Evolutionary conservation across 2,329 filamentous ascomycete species (phyloP), one percentile per base, ranked within the genome.

Genomic region (Alternaria solani): DNA sequence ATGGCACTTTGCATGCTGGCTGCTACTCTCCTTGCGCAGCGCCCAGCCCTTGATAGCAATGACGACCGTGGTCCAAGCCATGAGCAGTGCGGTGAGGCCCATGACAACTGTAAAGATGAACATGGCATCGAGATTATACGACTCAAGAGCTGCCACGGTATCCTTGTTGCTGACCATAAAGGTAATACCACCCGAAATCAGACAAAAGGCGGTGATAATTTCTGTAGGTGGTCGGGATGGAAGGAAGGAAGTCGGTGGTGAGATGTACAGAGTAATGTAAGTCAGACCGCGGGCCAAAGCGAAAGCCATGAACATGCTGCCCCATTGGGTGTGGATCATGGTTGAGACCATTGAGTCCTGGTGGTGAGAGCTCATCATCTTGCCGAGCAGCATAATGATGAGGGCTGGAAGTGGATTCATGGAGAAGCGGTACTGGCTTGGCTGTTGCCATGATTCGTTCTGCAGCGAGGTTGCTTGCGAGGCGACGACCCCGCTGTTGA

Each of bases 321-420:
- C 94, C 94, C 94, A 98, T 79, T 97, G 94, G 74, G 90, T 90
- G 81, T 98, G 94, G 49, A 98, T 87, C 92, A 95, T 97, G 67
- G 89, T 92, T 9, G 93, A 94, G 47, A 93, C 85, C 89, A 93
- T 92, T 61, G 88, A 91, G 28, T 83, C 78, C 76, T 97, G 94
- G 60, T 94, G 92, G 78, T 98, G 94, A 26, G 91, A 93, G 73
- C 91, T 91, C 94, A 98, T 98, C 91, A 97, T 95, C 75, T 94
- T 87, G 34, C 95, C 95, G 1, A 97, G 84, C 1, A 97, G 83
- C 59, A 97, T 83, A 67, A 98, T 94, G 49, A 97, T 87, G 4
- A 98, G 83, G 1, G 89, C 92, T 0, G 94, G 95, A 68, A 98
- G 87, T 0, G 94, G 94, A 77, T 98, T 97, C 75, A 95, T 84